Percentiles rank a stretch among this genome's conserved stretches.
phyloP scores from a whole-genome alignment of 495 filamentous ascomycete genomes.

The Hypoxylon subgilvum region DNA sequence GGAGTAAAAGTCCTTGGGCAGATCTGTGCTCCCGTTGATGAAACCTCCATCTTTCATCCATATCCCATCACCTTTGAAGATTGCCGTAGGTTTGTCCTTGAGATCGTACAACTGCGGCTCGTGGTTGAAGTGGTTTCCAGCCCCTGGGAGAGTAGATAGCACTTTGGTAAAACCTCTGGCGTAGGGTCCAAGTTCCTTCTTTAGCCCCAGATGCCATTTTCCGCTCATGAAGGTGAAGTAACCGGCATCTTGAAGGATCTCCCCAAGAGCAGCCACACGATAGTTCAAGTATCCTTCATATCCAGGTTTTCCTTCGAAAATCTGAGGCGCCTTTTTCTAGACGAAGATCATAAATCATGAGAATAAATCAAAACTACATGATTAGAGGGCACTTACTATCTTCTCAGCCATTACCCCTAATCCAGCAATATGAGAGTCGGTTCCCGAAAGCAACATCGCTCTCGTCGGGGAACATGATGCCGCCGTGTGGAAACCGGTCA shows the following conservation, averaged over 20 bases:
- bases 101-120: conserved; percentile 56
- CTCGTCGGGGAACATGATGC: conserved; percentile 67
- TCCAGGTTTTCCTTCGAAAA: conserved; percentile 57
- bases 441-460: conserved; percentile 62
- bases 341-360: conserved; percentile 8
- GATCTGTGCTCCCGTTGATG: conserved; percentile 41
- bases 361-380: neutral
- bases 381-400: conserved; percentile 29
- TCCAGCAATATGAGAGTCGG: conserved; percentile 57
- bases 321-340: conserved; percentile 40
- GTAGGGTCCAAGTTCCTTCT: conserved; percentile 44
- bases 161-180: conserved; percentile 51
- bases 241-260: conserved; percentile 63
- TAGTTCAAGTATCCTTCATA: conserved; percentile 70
- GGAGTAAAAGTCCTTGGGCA: conserved; percentile 60
- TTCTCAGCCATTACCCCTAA: conserved; percentile 51
- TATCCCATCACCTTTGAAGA: conserved; percentile 47
- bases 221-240: conserved; percentile 68
- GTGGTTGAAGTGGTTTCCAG: conserved; percentile 64
- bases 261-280: conserved; percentile 63
- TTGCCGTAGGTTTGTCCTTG: conserved; percentile 49
- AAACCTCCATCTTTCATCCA: conserved; percentile 31
- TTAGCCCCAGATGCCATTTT: conserved; percentile 63
- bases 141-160: conserved; percentile 49
- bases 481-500: conserved; percentile 66